Base-by-base conservation (phyloP, 2,329 filamentous ascomycete species). In the Tympanopsis confertula region DNA sequence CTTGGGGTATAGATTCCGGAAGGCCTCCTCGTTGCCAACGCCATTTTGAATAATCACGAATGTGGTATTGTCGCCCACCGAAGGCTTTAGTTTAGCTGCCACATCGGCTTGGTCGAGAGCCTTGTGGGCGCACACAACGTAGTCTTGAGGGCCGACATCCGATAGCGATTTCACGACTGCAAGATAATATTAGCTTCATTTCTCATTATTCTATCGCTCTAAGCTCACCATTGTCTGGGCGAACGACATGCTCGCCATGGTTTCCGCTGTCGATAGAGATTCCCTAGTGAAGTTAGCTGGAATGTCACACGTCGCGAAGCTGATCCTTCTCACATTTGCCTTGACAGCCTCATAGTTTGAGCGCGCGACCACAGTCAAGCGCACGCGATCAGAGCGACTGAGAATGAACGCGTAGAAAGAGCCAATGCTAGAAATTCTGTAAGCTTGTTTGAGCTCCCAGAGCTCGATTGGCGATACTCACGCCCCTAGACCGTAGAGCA, bases 31-130 rank as follows among this genome's bases (percentile, higher is more conserved):
- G 41, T 78, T 76, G 1, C 62, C 65, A 26, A 79, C 68, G 1
- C 75, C 75, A 45, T 79, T 79, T 42, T 80, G 74, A 13, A 77
- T 63, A 1, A 80, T 63, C 5, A 73, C 70, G 29, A 79, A 68
- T 0, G 66, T 63, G 0, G 72, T 77, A 38, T 35, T 57, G 15
- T 38, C 36, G 12, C 48, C 48, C 5, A 62, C 57, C 1, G 71
- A 51, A 43, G 52, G 45, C 12, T 44, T 43, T 24, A 62, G 47
- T 28, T 49, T 41, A 3, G 52, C 47, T 3, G 63, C 58, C 0
- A 60, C 57, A 0, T 51, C 43, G 1, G 52, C 51, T 26, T 65
- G 62, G 20, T 61, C 52, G 32, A 67, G 61, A 5, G 70, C 70
- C 50, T 76, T 76, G 7, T 71, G 71, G 35, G 64, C 66, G 39